A percentile compares a stretch with the other conserved stretches of the same genome.
phyloP scores from a whole-genome alignment of 2,329 filamentous ascomycete genomes.

The Tothia fuscella region DNA sequence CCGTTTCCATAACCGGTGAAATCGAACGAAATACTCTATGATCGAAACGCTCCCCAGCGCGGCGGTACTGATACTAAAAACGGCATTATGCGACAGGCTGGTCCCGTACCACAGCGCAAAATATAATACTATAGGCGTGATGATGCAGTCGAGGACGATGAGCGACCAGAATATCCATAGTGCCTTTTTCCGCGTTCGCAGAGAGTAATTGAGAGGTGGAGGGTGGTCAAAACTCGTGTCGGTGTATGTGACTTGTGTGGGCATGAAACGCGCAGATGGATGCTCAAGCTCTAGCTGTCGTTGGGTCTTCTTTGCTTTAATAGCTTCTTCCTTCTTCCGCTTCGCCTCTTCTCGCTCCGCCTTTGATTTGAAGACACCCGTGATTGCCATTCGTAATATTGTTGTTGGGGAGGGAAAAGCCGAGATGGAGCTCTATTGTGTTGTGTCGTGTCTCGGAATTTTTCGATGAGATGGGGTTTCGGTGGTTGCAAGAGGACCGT shows the following conservation, averaged over 20 bases:
- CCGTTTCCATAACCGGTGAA: constrained; percentile 38
- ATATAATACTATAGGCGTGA: constrained; percentile 47
- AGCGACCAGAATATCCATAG: constrained; percentile 49
- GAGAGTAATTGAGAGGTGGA: constrained; percentile 44
- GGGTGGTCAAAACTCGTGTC: constrained; percentile 30
- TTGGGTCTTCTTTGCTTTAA: constrained; percentile 10
- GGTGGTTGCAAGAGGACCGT: no score
- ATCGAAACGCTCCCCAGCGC: constrained; percentile 41
- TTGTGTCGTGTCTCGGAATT: no score
- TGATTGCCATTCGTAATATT: background rate
- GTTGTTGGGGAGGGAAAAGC: background rate
- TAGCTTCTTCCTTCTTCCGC: constrained; percentile 7
- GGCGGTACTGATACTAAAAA: constrained; percentile 44
- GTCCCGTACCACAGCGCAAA: constrained; percentile 49
- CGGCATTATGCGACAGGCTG: constrained; percentile 36
- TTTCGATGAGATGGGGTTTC: no score
- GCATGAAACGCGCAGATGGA: constrained; percentile 24
- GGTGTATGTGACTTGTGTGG: constrained; percentile 29
- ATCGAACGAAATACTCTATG: constrained; percentile 41
- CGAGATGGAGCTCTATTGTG: no score
- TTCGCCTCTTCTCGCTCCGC: background rate
- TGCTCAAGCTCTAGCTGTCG: constrained; percentile 6
- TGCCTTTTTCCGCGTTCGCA: constrained; percentile 41
- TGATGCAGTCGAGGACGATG: constrained; percentile 46
- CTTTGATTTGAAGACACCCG: constrained; percentile 2